These are phyloP conservation scores for Penicillium oxalicum DNA, from an alignment of 2,329 filamentous ascomycete species.

Conservation along the genomic window DNA sequence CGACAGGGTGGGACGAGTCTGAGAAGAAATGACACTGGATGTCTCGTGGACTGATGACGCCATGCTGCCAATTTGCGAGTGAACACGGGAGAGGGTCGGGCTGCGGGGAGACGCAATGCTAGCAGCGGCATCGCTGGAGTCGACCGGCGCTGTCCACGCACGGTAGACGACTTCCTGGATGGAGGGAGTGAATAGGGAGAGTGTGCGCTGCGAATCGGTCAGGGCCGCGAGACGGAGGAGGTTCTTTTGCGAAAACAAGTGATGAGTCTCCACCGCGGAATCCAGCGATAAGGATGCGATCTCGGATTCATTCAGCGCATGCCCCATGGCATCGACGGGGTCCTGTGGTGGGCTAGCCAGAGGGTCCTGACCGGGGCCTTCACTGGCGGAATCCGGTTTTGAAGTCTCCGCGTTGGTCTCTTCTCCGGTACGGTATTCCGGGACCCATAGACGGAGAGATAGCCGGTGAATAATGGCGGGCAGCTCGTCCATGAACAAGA, in stretches of 20 bases:
- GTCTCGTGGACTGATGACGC: slow-evolving; percentile 66
- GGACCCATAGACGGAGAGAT: slow-evolving; percentile 82
- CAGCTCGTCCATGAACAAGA: slow-evolving; percentile 95
- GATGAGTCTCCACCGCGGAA: slow-evolving; percentile 72
- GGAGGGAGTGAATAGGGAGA: slow-evolving; percentile 87
- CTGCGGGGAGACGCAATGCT: slow-evolving; percentile 38
- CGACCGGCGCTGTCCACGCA: slow-evolving; percentile 77
- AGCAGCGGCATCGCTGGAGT: slow-evolving; percentile 55
- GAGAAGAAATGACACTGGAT: slow-evolving; percentile 59
- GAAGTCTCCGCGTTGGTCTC: slow-evolving; percentile 50
- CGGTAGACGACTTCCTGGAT: slow-evolving; percentile 86
- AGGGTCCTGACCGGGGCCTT: slow-evolving; percentile 68
- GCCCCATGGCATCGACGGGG: slow-evolving; percentile 73
- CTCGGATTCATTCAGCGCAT: slow-evolving; percentile 66
- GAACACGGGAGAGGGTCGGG: slow-evolving; percentile 54
- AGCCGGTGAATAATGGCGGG: slow-evolving; percentile 93
- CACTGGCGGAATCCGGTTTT: slow-evolving; percentile 41
- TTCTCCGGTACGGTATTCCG: slow-evolving; percentile 70
- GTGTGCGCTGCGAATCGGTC: slow-evolving; percentile 79
- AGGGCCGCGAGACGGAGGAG: slow-evolving; percentile 74
- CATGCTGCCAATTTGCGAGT: slow-evolving; percentile 59
- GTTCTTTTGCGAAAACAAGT: slow-evolving; percentile 93
- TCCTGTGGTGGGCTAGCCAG: slow-evolving; percentile 74
- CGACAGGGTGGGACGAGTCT: slow-evolving; percentile 49
- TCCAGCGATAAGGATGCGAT: slow-evolving; percentile 74